phyloP scores from a whole-genome alignment of 768 basidiomycete genomes.

The Agaricus sinodeliciosus region DNA sequence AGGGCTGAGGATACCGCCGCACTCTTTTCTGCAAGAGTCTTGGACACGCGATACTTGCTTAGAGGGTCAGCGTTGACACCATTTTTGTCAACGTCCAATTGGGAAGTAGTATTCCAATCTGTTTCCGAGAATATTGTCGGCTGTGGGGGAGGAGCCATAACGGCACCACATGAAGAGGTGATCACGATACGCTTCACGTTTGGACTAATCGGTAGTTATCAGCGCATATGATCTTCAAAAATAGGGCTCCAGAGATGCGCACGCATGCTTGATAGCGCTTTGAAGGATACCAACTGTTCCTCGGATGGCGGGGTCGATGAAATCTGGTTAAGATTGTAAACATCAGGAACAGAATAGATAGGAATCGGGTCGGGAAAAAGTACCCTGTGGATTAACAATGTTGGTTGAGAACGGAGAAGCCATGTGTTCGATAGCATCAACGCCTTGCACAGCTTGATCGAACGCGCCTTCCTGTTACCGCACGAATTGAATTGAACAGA shows the following conservation, averaged over 20 bases:
- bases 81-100: constrained; percentile 38
- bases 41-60: constrained; percentile 54
- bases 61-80: constrained; percentile 34
- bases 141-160: constrained; percentile 23
- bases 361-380: background rate
- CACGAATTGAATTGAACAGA: background rate
- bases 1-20: background rate
- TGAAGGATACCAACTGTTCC: constrained; percentile 62
- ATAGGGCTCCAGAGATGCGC: constrained; percentile 1
- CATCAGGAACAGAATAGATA: background rate
- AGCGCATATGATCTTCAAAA: background rate
- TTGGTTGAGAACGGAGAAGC: constrained; percentile 55
- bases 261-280: constrained; percentile 51
- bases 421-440: constrained; percentile 66
- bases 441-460: constrained; percentile 71
- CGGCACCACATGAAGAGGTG: constrained; percentile 54
- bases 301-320: constrained; percentile 64
- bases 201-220: constrained; percentile 18
- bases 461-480: constrained; percentile 59
- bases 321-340: constrained; percentile 29
- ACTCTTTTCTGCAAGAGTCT: constrained; percentile 61
- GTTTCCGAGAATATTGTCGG: constrained; percentile 35
- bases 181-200: constrained; percentile 62
- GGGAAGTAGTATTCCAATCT: constrained; percentile 55
- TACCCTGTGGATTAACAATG: constrained; percentile 36